A percentile compares a stretch with the other conserved stretches of the same genome.
Conservation (phyloP, 495 filamentous ascomycete species). For the Daldinia decipiens region DNA sequence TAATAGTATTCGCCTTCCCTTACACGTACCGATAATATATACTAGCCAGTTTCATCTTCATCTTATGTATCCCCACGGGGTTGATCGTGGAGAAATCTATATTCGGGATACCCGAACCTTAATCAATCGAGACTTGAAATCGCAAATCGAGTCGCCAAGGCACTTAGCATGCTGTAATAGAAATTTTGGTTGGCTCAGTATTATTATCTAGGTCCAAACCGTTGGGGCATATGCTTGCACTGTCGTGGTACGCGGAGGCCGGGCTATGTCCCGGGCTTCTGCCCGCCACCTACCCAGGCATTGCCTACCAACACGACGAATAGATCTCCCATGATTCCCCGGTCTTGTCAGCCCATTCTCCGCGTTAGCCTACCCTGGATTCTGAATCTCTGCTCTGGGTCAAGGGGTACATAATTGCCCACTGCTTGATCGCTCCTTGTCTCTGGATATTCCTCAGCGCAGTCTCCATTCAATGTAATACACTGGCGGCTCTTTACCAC, state of each 20-base stretch:
- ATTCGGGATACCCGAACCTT: background rate
- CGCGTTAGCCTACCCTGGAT: background rate
- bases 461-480: background rate
- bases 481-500: background rate
- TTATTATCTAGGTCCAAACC: background rate
- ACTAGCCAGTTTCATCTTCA: background rate
- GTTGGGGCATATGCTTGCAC: background rate
- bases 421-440: background rate
- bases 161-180: background rate
- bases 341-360: background rate
- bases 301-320: background rate
- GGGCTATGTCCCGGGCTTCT: background rate
- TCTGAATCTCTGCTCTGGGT: background rate
- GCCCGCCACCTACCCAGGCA: background rate
- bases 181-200: background rate
- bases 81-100: conserved; percentile 3
- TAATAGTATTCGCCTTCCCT: no score
- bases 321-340: background rate
- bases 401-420: background rate
- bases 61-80: background rate
- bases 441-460: background rate
- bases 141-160: background rate
- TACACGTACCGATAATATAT: no score
- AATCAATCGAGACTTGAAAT: background rate
- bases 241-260: background rate